phyloP scores from a whole-genome alignment of 2,329 filamentous ascomycete species.

The Fusarium austroafricanum region DNA sequence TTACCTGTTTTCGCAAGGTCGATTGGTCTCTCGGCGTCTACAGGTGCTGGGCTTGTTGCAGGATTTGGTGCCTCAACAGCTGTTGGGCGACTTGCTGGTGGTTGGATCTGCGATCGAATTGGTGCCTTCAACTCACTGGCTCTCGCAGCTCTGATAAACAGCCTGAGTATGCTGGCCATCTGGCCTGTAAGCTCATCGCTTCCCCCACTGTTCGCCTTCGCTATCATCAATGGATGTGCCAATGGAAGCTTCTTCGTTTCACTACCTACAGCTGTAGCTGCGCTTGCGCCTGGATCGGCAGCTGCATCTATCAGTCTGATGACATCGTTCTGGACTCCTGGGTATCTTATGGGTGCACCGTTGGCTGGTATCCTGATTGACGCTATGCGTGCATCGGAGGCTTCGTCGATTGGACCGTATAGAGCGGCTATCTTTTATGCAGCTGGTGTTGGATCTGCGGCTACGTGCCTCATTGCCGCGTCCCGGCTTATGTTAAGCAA shows the following conservation, averaged over 20 bases:
- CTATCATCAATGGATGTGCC: background rate
- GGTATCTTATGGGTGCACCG: background rate
- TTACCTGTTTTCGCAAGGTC: background rate
- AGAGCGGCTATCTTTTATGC: constrained; percentile 15
- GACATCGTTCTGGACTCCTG: constrained; percentile 3
- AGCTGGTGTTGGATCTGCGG: background rate
- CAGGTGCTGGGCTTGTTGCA: background rate
- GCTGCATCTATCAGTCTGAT: constrained; percentile 1
- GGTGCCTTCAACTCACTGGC: constrained; percentile 2
- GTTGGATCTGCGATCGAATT: constrained; percentile 6
- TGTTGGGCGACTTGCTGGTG: background rate
- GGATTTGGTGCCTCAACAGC: background rate
- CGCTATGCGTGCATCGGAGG: background rate
- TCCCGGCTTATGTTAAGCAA: background rate
- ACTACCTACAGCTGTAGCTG: constrained; percentile 14
- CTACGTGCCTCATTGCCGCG: background rate
- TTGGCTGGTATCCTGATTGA: constrained; percentile 4
- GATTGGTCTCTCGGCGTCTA: background rate
- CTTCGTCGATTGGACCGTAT: constrained; percentile 1
- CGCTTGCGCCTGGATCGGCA: constrained; percentile 1
- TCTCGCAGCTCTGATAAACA: background rate
- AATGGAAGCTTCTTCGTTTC: constrained; percentile 20
- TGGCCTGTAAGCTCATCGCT: constrained; percentile 1
- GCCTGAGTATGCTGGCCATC: background rate
- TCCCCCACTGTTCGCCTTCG: background rate